These are phyloP conservation scores for Ajuga reptans DNA, from an alignment of 305 asterid species.

Conservation along the genomic window DNA sequence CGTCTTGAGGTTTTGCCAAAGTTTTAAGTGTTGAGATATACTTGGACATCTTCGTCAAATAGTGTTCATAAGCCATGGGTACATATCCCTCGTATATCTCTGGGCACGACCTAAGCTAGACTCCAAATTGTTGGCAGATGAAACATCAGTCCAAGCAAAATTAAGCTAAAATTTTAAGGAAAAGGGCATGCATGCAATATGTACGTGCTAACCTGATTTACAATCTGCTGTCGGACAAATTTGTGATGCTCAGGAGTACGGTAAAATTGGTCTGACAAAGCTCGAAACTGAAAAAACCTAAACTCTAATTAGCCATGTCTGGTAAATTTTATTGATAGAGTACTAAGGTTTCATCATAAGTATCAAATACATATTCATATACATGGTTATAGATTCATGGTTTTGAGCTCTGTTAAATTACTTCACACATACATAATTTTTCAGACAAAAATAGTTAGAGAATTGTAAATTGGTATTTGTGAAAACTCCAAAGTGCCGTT, in stretches of 20 bases:
- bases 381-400: neutral
- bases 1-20: neutral
- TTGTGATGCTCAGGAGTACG: constrained; percentile 88
- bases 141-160: constrained; percentile 22
- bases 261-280: constrained; percentile 88
- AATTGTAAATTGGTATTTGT: neutral
- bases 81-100: constrained; percentile 84
- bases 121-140: constrained; percentile 25
- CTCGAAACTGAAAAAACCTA: constrained; percentile 58
- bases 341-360: neutral
- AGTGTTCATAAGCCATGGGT: constrained; percentile 77
- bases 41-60: constrained; percentile 78
- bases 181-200: neutral
- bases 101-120: constrained; percentile 65
- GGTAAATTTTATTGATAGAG: neutral
- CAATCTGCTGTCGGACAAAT: constrained; percentile 79
- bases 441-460: too few species aligned
- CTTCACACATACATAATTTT: neutral
- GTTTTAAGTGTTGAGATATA: constrained; percentile 25
- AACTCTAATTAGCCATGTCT: constrained; percentile 10
- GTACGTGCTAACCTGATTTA: constrained; percentile 55
- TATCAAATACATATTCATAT: neutral
- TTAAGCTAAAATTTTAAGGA: constrained; percentile 3
- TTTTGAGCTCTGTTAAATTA: too few species aligned
- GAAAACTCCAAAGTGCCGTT: neutral